A percentile compares a stretch with the other conserved stretches of the same genome.
phyloP scores from a whole-genome alignment of 805 yeast species.

The Wickerhamiella sorbophila region DNA sequence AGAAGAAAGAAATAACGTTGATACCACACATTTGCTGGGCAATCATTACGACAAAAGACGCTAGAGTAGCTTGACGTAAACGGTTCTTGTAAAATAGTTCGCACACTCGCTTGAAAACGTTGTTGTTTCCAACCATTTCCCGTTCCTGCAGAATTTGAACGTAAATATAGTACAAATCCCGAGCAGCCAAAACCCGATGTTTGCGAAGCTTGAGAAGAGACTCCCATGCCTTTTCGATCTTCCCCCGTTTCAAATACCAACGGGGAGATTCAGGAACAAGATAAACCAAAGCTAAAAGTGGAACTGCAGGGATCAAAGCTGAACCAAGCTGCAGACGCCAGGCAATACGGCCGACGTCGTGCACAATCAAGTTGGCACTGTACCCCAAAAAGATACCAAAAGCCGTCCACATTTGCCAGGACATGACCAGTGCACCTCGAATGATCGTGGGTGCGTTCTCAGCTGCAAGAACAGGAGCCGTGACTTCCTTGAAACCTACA shows the following conservation, averaged over 20 bases:
- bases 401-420: slow-evolving; percentile 66
- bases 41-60: slow-evolving; percentile 70
- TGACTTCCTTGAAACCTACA: slow-evolving; percentile 50
- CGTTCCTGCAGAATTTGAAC: slow-evolving; percentile 32
- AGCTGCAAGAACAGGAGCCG: slow-evolving; percentile 54
- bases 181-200: slow-evolving; percentile 40
- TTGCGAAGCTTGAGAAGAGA: slow-evolving; percentile 35
- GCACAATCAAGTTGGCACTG: slow-evolving; percentile 44
- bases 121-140: slow-evolving; percentile 33
- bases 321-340: slow-evolving; percentile 59
- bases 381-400: slow-evolving; percentile 57
- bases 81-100: slow-evolving; percentile 26
- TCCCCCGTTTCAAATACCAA: slow-evolving; percentile 43
- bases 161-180: slow-evolving; percentile 46
- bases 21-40: slow-evolving; percentile 88
- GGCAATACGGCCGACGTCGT: slow-evolving; percentile 33
- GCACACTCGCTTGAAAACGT: slow-evolving; percentile 7
- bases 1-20: slow-evolving; percentile 75
- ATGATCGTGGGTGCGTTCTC: slow-evolving; percentile 45
- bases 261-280: slow-evolving; percentile 57
- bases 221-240: slow-evolving; percentile 36
- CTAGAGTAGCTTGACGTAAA: slow-evolving; percentile 69
- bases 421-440: slow-evolving; percentile 52
- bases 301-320: slow-evolving; percentile 38
- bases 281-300: slow-evolving; percentile 40